These are phyloP conservation scores for Penicillium waksmanii DNA, from an alignment of 495 filamentous ascomycete genomes.

Conservation along the genomic window DNA sequence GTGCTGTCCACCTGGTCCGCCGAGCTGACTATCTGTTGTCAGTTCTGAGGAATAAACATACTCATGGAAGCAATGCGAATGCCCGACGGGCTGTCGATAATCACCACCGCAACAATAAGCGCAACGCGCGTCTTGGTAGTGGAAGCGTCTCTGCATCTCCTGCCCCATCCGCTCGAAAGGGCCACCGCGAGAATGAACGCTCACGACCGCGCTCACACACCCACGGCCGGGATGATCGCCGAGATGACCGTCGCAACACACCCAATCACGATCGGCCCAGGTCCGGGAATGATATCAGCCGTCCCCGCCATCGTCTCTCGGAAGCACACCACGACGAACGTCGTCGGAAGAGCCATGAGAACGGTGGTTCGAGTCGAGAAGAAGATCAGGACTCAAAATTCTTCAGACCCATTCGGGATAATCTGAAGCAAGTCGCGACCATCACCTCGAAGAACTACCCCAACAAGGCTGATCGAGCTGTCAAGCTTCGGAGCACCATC, in stretches of 20 bases:
- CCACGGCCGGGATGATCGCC: slow-evolving; percentile 35
- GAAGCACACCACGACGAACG: slow-evolving; percentile 48
- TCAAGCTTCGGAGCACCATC: slow-evolving; percentile 48
- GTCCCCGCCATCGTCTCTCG: slow-evolving; percentile 41
- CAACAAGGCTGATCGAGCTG: slow-evolving; percentile 59
- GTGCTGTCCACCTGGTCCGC: slow-evolving; percentile 93
- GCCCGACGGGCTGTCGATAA: slow-evolving; percentile 86
- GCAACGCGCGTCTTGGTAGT: slow-evolving; percentile 49
- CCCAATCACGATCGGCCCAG: slow-evolving; percentile 44
- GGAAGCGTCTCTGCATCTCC: slow-evolving; percentile 57
- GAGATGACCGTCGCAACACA: slow-evolving; percentile 53
- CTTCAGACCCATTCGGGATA: slow-evolving; percentile 62
- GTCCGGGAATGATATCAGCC: slow-evolving; percentile 39
- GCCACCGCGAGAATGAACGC: slow-evolving; percentile 55
- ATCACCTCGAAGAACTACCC: slow-evolving; percentile 69
- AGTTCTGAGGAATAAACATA: slow-evolving; percentile 79
- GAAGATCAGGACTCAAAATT: slow-evolving; percentile 59
- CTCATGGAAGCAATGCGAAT: slow-evolving; percentile 62
- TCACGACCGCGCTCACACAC: slow-evolving; percentile 53
- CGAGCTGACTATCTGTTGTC: slow-evolving; percentile 92
- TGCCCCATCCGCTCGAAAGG: slow-evolving; percentile 52
- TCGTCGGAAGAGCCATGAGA: slow-evolving; percentile 47
- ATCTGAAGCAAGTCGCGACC: slow-evolving; percentile 57
- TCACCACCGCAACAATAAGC: slow-evolving; percentile 85
- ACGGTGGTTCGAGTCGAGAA: slow-evolving; percentile 47